Percentiles rank a stretch among this genome's conserved stretches.
Conservation (phyloP, 2,329 filamentous ascomycete genomes). For the Talaromyces funiculosus region DNA sequence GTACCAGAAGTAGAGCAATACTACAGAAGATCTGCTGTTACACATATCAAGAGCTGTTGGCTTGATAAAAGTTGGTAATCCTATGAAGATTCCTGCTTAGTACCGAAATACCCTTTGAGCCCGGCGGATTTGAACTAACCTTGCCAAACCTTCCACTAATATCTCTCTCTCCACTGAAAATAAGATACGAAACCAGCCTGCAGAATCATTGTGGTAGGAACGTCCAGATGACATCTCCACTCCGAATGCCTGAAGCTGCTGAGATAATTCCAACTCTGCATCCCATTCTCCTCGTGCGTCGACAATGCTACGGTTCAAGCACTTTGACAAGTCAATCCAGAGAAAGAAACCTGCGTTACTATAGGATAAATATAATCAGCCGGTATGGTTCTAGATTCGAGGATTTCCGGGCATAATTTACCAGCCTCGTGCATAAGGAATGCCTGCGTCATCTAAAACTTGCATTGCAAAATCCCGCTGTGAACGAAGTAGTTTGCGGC, state of each 20-base stretch:
- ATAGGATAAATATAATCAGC: not conserved
- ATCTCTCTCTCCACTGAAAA: constrained; percentile 38
- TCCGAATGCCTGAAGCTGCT: constrained; percentile 41
- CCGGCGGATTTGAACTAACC: constrained; percentile 17
- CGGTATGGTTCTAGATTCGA: not conserved
- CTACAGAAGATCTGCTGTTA: not conserved
- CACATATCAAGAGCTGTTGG: not conserved
- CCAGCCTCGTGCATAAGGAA: constrained; percentile 34
- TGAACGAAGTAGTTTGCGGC: constrained; percentile 20
- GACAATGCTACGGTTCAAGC: constrained; percentile 7
- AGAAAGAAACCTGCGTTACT: constrained; percentile 45
- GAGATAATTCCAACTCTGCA: constrained; percentile 42
- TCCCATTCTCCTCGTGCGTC: constrained; percentile 17
- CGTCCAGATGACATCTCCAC: constrained; percentile 46
- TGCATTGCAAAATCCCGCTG: constrained; percentile 27
- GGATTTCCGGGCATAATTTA: constrained; percentile 12
- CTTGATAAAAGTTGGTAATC: not conserved
- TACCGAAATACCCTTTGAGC: not conserved
- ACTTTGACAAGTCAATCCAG: constrained; percentile 37
- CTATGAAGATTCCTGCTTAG: not conserved
- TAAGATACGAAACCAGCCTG: constrained; percentile 52
- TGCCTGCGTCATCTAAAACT: constrained; percentile 31
- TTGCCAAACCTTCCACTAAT: constrained; percentile 32
- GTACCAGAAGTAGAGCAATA: not conserved
- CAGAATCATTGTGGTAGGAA: constrained; percentile 39